phyloP scores from a whole-genome alignment of 257 asterid species.

The Gentiana macrophylla region DNA sequence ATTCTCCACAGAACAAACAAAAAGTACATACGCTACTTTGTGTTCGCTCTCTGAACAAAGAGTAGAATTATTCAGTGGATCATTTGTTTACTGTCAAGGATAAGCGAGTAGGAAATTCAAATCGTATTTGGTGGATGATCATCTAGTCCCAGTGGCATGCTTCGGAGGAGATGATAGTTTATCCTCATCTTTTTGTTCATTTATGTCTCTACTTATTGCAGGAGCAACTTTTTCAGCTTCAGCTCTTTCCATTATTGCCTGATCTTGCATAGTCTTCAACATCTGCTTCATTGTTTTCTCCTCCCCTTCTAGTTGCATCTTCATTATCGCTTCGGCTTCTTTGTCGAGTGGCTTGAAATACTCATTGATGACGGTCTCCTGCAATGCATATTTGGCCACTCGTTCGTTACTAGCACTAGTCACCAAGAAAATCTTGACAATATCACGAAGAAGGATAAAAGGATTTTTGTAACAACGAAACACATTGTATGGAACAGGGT shows the following conservation, averaged over 20 bases:
- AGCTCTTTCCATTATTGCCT: conserved; percentile 52
- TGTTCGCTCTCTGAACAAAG: no score
- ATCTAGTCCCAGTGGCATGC: conserved; percentile 16
- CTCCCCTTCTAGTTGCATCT: conserved; percentile 81
- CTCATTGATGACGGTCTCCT: conserved; percentile 79
- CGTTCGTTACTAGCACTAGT: conserved; percentile 2
- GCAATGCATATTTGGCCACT: conserved; percentile 3
- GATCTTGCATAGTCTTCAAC: conserved; percentile 52
- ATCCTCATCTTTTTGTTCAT: conserved; percentile 26
- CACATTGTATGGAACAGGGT: no score
- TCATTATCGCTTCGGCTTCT: conserved; percentile 65
- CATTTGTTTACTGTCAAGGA: no score
- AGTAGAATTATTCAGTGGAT: no score
- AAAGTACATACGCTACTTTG: no score
- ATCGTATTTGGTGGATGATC: no score
- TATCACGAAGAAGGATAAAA: no score
- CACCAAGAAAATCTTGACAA: neutral
- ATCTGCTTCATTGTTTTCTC: conserved; percentile 54
- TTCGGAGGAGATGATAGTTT: conserved; percentile 13
- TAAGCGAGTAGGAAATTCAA: no score
- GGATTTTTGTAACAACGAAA: no score
- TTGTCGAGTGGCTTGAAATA: conserved; percentile 79
- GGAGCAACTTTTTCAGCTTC: conserved; percentile 38
- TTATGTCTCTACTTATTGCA: conserved; percentile 25
- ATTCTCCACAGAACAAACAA: no score